phyloP scores from a whole-genome alignment of 305 asterid genomes.

The Caryopteris hybrid region DNA sequence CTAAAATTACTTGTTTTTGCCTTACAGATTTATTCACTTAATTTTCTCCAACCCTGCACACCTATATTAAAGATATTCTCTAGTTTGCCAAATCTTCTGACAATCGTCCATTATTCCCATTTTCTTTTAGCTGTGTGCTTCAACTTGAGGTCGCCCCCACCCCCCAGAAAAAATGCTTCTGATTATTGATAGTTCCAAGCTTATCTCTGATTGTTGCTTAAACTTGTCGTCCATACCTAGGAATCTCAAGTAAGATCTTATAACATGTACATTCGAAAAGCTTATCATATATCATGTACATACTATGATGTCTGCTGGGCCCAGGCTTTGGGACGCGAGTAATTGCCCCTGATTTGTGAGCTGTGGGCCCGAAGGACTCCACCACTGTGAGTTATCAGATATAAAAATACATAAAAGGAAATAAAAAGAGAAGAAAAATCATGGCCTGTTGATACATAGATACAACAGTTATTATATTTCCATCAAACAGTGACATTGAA shows the following conservation, averaged over 20 bases:
- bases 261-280: background rate
- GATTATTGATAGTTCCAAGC: background rate
- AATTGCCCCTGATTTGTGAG: too few species aligned
- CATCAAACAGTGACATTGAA: background rate
- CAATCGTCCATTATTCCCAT: constrained; percentile 4
- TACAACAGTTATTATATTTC: background rate
- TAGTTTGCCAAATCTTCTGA: constrained; percentile 8
- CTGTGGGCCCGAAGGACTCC: too few species aligned
- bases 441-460: background rate
- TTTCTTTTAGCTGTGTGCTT: constrained; percentile 4
- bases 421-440: background rate
- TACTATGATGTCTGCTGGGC: too few species aligned
- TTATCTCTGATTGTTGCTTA: background rate
- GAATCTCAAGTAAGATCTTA: constrained; percentile 1
- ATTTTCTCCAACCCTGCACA: background rate
- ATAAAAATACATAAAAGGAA: too few species aligned
- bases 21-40: constrained; percentile 8
- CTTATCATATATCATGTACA: too few species aligned
- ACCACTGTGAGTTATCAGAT: too few species aligned
- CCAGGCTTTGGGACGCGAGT: too few species aligned
- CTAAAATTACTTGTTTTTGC: constrained; percentile 3
- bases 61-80: constrained; percentile 1
- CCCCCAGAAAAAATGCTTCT: background rate
- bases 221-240: background rate
- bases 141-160: background rate